Base-by-base conservation (phyloP, 345 rosid genomes). In the Pugionium dolabratum region DNA sequence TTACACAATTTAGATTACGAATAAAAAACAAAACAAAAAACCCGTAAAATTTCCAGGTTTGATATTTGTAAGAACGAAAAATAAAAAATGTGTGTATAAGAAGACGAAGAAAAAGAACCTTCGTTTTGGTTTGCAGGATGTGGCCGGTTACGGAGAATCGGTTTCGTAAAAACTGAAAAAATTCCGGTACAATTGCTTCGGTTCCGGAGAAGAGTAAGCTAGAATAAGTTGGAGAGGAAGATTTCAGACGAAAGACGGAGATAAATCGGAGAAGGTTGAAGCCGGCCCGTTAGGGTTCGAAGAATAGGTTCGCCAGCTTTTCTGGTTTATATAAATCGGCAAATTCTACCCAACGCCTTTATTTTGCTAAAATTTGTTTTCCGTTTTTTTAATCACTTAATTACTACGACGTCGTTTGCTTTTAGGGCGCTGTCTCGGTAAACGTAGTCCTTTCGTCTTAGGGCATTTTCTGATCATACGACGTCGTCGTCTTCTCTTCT, bases 281-380 rank as follows among this genome's bases (percentile, higher is more conserved):
- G 53, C 70, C 51, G 69, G 64, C 64, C 25, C 57, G 64, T 63
- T 58, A 55, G 69, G 75, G 64, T 71, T 55, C 7, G 43, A 5
- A 46, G 41, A 62, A 35, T 59, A 71, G 54, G 75, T 71, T 71
- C 1, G 69, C 70, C 75, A 63, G 75, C 69, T 55, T 62, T 71
- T 39, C 75, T 71, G 75, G 75, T 70, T 70, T 71, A 56, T 58
- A 68, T 33, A 71, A 71, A 59, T 47, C 66, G 37, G 48, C 65
- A 36, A 28, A 7, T n/a, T 4, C 25, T 62, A 67, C 64, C 57
- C 56, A 57, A 57, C 34, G 46, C 66, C 26, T 55, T 37, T 67
- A 4, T 60, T 61, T 70, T 43, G 55, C 62, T 30, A 25, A 40
- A 68, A 9, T 52, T 69, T 60, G 67, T 52, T 69, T 60, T 54